phyloP scores from a whole-genome alignment of 2,329 filamentous ascomycete species.

The Nothomitra cinnamomea region DNA sequence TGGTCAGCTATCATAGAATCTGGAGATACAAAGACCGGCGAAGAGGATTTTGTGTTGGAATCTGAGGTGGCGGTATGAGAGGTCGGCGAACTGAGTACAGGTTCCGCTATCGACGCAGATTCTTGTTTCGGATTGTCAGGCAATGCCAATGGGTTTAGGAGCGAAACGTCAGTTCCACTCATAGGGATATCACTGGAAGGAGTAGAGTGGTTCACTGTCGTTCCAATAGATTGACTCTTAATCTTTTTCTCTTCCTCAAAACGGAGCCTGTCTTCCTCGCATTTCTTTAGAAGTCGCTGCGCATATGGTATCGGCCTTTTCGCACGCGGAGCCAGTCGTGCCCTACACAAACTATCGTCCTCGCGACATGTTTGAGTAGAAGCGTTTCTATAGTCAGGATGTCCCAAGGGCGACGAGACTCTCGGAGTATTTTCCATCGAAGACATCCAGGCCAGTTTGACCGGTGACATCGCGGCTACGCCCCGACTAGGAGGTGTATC shows the following conservation, averaged over 20 bases:
- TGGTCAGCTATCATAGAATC: not conserved
- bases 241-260: not conserved
- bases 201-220: not conserved
- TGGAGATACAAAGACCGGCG: not conserved
- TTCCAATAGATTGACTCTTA: not conserved
- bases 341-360: slow-evolving; percentile 34
- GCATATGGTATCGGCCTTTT: not conserved
- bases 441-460: not conserved
- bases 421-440: not conserved
- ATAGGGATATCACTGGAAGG: not conserved
- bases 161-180: too few species aligned
- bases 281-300: not conserved
- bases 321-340: not conserved
- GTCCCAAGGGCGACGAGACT: not conserved
- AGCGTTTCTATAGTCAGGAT: slow-evolving; percentile 6
- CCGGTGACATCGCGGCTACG: not conserved
- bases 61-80: too few species aligned
- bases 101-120: too few species aligned
- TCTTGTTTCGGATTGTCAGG: too few species aligned
- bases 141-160: too few species aligned
- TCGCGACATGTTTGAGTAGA: slow-evolving; percentile 35
- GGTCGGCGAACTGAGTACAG: not conserved
- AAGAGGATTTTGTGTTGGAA: not conserved
- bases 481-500: not conserved
- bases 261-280: not conserved